These are phyloP conservation scores for Pseudofabraea citricarpa DNA, from an alignment of 2,329 filamentous ascomycete genomes.

Conservation along the genomic window DNA sequence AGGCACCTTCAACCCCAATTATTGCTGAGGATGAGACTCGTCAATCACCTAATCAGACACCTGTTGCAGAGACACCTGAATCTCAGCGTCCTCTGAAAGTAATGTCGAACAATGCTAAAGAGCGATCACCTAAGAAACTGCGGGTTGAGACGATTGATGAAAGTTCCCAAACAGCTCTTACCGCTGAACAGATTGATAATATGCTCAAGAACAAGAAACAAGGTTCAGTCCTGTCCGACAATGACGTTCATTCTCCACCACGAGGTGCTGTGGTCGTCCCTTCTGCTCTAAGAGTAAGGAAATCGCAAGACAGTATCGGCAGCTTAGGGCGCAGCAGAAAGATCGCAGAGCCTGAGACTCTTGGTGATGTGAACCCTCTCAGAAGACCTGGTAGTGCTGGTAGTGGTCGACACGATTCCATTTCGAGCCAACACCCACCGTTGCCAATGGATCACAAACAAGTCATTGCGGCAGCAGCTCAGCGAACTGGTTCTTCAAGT, in stretches of 20 bases:
- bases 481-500: slow-evolving; percentile 47
- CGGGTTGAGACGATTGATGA: slow-evolving; percentile 55
- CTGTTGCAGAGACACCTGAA: slow-evolving; percentile 44
- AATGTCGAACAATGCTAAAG: slow-evolving; percentile 53
- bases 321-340: slow-evolving; percentile 37
- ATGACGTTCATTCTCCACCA: slow-evolving; percentile 19
- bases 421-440: slow-evolving; percentile 55
- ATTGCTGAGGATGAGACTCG: slow-evolving; percentile 63
- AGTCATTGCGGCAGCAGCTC: slow-evolving; percentile 72
- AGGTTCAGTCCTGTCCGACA: slow-evolving; percentile 18
- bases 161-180: slow-evolving; percentile 77
- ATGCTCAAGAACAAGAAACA: slow-evolving; percentile 55
- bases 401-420: slow-evolving; percentile 53
- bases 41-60: slow-evolving; percentile 49
- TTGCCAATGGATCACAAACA: slow-evolving; percentile 79
- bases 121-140: slow-evolving; percentile 35
- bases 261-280: slow-evolving; percentile 26
- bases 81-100: slow-evolving; percentile 56
- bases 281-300: slow-evolving; percentile 36
- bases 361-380: slow-evolving; percentile 30
- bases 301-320: slow-evolving; percentile 45
- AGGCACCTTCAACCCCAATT: slow-evolving; percentile 34
- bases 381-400: slow-evolving; percentile 67
- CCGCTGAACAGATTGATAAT: slow-evolving; percentile 75
- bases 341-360: slow-evolving; percentile 28